Percentiles rank a stretch among this genome's conserved stretches.
Evolutionary conservation across 2,329 filamentous ascomycete species (phyloP).

Genomic region (Claviceps monticola): DNA sequence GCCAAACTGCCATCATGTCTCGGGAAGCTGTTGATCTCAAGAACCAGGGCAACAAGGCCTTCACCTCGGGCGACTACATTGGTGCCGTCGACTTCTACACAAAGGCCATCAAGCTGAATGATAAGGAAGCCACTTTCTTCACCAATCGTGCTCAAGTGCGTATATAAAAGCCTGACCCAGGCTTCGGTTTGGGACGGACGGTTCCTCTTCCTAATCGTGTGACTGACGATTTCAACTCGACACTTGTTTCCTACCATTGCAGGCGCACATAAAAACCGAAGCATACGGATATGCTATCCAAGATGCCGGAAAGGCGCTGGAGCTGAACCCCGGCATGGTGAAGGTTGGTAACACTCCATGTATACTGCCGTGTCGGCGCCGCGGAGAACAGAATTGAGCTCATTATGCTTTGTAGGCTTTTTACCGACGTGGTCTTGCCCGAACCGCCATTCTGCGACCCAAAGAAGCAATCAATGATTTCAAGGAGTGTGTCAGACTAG

Average conservation of each 20-base stretch:
- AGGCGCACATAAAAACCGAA: conserved; percentile 93
- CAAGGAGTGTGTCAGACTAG: conserved; percentile 76
- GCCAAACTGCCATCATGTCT: conserved; percentile 22
- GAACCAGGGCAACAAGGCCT: conserved; percentile 88
- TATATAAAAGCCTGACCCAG: conserved; percentile 9
- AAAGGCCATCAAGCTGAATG: conserved; percentile 73
- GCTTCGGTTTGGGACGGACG: conserved; percentile 6
- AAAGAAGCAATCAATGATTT: conserved; percentile 86
- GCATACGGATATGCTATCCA: conserved; percentile 85
- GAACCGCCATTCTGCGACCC: conserved; percentile 79
- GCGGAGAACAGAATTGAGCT: background rate
- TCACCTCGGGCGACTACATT: conserved; percentile 75
- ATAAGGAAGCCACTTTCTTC: conserved; percentile 77
- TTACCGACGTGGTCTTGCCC: conserved; percentile 83
- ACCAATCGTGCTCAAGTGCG: conserved; percentile 87
- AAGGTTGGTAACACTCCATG: conserved; percentile 46
- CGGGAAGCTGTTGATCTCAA: conserved; percentile 72
- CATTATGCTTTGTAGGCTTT: conserved; percentile 50
- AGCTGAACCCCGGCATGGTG: conserved; percentile 73
- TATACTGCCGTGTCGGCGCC: background rate
- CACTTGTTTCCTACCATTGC: conserved; percentile 2
- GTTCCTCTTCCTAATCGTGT: conserved; percentile 21
- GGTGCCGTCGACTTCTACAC: conserved; percentile 71
- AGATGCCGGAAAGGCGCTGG: conserved; percentile 83
- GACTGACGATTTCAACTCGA: conserved; percentile 24